Evolutionary conservation across 352 stramenopile species (phyloP).

Genomic region (Thraustochytrium striatum): DNA sequence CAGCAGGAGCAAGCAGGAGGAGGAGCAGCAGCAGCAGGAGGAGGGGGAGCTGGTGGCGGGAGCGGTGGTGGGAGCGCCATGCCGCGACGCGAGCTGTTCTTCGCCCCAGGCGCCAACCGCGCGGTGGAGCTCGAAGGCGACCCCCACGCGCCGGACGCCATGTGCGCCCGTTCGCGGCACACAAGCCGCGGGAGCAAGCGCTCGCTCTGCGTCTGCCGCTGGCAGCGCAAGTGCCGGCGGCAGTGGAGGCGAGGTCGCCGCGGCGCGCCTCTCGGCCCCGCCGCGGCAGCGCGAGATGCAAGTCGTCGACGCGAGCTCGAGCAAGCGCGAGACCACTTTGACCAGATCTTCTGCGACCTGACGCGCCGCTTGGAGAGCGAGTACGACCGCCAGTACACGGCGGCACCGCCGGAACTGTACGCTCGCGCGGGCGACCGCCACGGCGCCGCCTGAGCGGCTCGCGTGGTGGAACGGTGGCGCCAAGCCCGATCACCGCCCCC

Average conservation of each 20-base stretch:
- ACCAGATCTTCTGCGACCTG: constrained; percentile 37
- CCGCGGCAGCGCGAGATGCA: too few relatives aligned
- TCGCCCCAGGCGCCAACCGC: neutral
- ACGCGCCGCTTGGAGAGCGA: neutral
- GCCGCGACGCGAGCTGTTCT: too few relatives aligned
- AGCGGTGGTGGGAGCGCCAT: too few relatives aligned
- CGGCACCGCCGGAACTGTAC: neutral
- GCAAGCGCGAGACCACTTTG: constrained; percentile 26
- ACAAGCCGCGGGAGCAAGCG: neutral
- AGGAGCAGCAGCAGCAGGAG: too few relatives aligned
- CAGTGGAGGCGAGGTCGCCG: neutral
- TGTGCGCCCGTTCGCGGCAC: neutral
- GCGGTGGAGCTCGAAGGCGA: neutral
- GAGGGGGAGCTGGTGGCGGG: too few relatives aligned
- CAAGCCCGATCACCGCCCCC: neutral
- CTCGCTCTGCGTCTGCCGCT: neutral
- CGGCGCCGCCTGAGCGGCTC: constrained; percentile 5
- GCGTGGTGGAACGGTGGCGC: neutral
- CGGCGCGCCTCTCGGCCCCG: too few relatives aligned
- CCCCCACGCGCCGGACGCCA: neutral
- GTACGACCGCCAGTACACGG: constrained; percentile 14
- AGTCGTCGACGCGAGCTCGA: neutral
- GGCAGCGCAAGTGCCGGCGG: neutral
- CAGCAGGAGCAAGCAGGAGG: too few relatives aligned
- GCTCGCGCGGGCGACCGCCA: neutral